A percentile compares a stretch with the other conserved stretches of the same genome.
Evolutionary conservation across 805 yeast species (phyloP).

Genomic region (Grigorovia transvaalensis): DNA sequence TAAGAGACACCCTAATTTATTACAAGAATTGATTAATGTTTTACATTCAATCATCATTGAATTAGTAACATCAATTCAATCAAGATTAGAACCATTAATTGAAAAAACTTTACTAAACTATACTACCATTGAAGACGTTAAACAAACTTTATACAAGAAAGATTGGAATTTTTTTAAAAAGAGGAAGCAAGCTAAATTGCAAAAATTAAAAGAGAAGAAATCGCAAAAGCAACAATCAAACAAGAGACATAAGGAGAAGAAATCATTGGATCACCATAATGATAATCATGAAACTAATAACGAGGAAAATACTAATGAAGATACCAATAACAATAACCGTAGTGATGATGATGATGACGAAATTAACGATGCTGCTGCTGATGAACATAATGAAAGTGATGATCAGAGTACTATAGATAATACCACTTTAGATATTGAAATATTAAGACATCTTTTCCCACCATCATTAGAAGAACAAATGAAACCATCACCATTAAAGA

Average conservation of each 20-base stretch:
- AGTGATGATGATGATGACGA: background rate
- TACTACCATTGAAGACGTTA: slow-evolving; percentile 73
- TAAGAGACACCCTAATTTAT: slow-evolving; percentile 41
- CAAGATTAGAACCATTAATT: slow-evolving; percentile 44
- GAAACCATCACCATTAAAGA: slow-evolving; percentile 79
- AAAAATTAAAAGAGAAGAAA: slow-evolving; percentile 6
- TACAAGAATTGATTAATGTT: slow-evolving; percentile 49
- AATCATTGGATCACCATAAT: background rate
- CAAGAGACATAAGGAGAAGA: background rate
- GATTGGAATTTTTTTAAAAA: slow-evolving; percentile 52
- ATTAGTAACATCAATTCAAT: slow-evolving; percentile 53
- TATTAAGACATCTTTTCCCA: slow-evolving; percentile 68
- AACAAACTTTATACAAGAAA: slow-evolving; percentile 64
- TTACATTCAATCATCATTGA: slow-evolving; percentile 56
- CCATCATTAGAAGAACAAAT: slow-evolving; percentile 72
- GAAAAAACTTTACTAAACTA: slow-evolving; percentile 65
- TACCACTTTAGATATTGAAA: slow-evolving; percentile 52
- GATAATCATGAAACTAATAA: background rate
- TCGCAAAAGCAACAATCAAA: slow-evolving; percentile 5
- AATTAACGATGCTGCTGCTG: background rate
- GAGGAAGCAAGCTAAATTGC: slow-evolving; percentile 24
- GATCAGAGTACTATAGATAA: background rate
- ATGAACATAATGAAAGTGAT: background rate
- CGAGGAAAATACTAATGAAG: background rate
- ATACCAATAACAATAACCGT: background rate